Percentiles rank a stretch among this genome's conserved stretches.
phyloP scores from a whole-genome alignment of 148 eudicot species.

The Vaccinium corymbosum region DNA sequence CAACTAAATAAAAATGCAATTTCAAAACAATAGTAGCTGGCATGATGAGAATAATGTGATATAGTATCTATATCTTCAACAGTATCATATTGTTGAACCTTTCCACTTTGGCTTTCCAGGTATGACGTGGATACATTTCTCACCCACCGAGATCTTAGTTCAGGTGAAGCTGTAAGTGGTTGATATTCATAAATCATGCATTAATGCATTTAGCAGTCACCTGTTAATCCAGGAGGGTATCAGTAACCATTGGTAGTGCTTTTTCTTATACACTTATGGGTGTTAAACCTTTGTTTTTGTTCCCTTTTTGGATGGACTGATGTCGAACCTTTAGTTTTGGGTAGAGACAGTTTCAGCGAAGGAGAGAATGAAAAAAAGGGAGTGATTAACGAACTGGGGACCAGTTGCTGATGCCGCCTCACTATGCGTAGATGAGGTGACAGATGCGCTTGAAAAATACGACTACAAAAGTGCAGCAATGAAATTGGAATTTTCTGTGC shows the following conservation, averaged over 20 bases:
- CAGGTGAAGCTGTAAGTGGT: constrained; percentile 78
- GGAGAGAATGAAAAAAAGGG: not conserved
- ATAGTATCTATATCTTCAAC: not conserved
- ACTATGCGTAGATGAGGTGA: not conserved
- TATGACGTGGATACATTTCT: constrained; percentile 79
- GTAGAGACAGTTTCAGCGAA: not conserved
- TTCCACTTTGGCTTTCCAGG: constrained; percentile 43
- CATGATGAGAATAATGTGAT: not conserved
- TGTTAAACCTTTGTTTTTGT: not conserved
- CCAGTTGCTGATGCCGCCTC: not conserved
- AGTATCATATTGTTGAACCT: not conserved
- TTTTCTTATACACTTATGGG: not conserved
- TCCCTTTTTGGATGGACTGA: not conserved
- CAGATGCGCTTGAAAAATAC: not conserved
- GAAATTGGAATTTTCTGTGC: not conserved
- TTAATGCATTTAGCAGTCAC: not conserved
- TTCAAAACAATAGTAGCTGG: not conserved
- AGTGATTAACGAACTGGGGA: not conserved
- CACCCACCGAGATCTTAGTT: constrained; percentile 51
- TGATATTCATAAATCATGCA: not conserved
- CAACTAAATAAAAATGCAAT: not conserved
- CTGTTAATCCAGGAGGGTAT: not conserved
- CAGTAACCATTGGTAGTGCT: not conserved
- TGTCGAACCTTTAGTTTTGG: constrained; percentile 10
- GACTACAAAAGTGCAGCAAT: not conserved